Evolutionary conservation across 129 eudicot species (phyloP).

Genomic region (Apium graveolens): DNA sequence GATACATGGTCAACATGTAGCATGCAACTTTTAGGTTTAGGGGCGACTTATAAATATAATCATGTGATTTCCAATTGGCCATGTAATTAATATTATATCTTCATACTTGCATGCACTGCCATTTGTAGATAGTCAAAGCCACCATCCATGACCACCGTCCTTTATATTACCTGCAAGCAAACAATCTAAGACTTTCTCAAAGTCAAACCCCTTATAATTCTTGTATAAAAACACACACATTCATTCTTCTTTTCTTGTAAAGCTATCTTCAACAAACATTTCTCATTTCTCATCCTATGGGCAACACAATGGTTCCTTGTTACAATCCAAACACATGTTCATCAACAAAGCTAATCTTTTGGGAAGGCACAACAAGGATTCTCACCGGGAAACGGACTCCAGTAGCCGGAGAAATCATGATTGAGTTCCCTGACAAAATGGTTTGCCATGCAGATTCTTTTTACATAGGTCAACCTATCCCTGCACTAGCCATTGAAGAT

Average conservation of each 20-base stretch:
- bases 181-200: conserved; percentile 10
- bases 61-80: background rate
- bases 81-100: too few species aligned
- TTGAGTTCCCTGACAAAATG: conserved; percentile 73
- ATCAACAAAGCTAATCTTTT: conserved; percentile 30
- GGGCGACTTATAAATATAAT: background rate
- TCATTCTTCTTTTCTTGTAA: background rate
- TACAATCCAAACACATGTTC: conserved; percentile 14
- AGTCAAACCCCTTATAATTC: conserved; percentile 11
- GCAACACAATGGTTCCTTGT: conserved; percentile 21
- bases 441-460: conserved; percentile 67
- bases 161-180: background rate
- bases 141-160: conserved; percentile 14
- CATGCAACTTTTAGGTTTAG: conserved; percentile 3
- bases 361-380: conserved; percentile 41
- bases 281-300: conserved; percentile 14
- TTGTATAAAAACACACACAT: background rate
- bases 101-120: background rate
- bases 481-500: conserved; percentile 49
- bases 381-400: conserved; percentile 18
- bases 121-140: conserved; percentile 10
- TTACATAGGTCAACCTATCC: conserved; percentile 56
- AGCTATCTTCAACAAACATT: background rate
- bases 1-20: background rate
- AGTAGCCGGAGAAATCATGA: conserved; percentile 84